Evolutionary conservation across 2,329 filamentous ascomycete species (phyloP).

Genomic region (Hypocreales sp.): DNA sequence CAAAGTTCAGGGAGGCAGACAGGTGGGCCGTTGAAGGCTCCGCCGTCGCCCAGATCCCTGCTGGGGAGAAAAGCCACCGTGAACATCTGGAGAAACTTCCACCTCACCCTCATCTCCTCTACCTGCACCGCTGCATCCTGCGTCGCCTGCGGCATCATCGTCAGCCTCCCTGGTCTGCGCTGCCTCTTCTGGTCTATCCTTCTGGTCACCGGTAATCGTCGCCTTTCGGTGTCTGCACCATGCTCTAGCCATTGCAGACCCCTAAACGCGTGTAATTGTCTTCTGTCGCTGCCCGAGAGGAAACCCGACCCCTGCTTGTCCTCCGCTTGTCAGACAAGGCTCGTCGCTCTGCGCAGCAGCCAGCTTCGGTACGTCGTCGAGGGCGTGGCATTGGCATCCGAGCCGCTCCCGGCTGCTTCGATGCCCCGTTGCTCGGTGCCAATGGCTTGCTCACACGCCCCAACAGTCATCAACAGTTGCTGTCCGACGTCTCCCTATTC

Average conservation of each 20-base stretch:
- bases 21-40: too few relatives aligned
- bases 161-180: slow-evolving; percentile 13
- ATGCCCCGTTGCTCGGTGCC: too few relatives aligned
- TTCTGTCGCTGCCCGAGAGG: slow-evolving; percentile 1
- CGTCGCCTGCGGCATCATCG: slow-evolving; percentile 10
- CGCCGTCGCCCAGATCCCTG: slow-evolving; percentile 1
- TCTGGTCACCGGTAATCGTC: slow-evolving; percentile 23
- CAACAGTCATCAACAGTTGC: too few relatives aligned
- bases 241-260: slow-evolving; percentile 21
- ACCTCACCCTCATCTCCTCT: slow-evolving; percentile 22
- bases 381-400: too few relatives aligned
- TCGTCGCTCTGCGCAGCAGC: too few relatives aligned
- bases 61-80: slow-evolving; percentile 1
- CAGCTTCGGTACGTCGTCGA: background rate
- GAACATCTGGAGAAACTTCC: slow-evolving; percentile 21
- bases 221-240: slow-evolving; percentile 18
- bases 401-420: too few relatives aligned
- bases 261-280: slow-evolving; percentile 2
- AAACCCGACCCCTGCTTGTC: too few relatives aligned
- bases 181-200: slow-evolving; percentile 22
- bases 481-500: too few relatives aligned
- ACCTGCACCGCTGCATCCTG: slow-evolving; percentile 10
- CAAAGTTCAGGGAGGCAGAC: too few relatives aligned
- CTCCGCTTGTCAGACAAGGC: too few relatives aligned
- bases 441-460: slow-evolving; percentile 1